Conservation (phyloP, 2,329 filamentous ascomycete species). For the Penicillium hordei region DNA sequence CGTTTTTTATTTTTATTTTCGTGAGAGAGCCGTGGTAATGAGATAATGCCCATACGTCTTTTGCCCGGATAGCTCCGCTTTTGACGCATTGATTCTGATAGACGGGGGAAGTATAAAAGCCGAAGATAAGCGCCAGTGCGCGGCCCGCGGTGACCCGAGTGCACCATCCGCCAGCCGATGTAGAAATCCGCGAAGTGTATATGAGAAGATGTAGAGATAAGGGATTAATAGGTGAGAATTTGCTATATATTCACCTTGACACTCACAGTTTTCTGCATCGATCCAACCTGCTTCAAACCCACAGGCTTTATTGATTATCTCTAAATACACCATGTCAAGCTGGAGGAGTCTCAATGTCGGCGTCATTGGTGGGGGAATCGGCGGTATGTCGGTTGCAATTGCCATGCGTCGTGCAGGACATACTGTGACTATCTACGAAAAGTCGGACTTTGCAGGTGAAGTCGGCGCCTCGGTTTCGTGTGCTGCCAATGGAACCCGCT, state of each 20-base stretch:
- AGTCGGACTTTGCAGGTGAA: conserved; percentile 65
- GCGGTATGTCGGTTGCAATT: conserved; percentile 53
- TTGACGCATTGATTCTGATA: not conserved
- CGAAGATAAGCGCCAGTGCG: conserved; percentile 13
- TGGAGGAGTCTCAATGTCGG: conserved; percentile 51
- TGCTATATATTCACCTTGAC: not conserved
- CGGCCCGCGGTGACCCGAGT: conserved; percentile 18
- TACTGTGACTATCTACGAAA: conserved; percentile 64
- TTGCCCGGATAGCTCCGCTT: not conserved
- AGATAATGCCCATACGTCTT: too few relatives aligned
- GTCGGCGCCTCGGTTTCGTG: conserved; percentile 67
- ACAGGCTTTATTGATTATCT: not conserved
- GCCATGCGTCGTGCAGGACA: conserved; percentile 56
- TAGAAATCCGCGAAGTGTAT: not conserved
- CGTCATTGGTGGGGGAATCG: conserved; percentile 55
- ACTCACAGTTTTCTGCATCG: not conserved
- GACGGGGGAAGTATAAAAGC: not conserved
- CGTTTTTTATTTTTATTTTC: too few relatives aligned
- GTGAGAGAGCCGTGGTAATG: too few relatives aligned
- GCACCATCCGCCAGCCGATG: conserved; percentile 15
- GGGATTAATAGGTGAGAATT: too few relatives aligned
- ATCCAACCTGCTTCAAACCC: not conserved
- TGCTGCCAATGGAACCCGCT: conserved; percentile 68
- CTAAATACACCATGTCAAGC: conserved; percentile 15
- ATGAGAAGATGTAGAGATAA: not conserved